Evolutionary conservation across 768 basidiomycete genomes (phyloP).

Genomic region (Pleurotus tuber-regium): DNA sequence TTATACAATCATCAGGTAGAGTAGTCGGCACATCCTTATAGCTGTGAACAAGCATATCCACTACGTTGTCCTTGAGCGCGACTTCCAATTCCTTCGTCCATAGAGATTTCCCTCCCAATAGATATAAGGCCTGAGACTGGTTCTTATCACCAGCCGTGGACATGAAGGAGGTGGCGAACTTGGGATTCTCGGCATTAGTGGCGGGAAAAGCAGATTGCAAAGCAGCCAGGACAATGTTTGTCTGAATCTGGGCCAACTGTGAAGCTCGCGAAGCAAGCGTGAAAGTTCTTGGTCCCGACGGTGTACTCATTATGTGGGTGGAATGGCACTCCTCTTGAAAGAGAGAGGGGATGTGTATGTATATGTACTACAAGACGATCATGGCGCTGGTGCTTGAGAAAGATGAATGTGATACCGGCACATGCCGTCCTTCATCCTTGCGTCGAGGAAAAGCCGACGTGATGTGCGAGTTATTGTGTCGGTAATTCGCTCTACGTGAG

Average conservation of each 20-base stretch:
- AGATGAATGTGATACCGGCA: slow-evolving; percentile 3
- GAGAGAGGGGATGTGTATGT: neutral
- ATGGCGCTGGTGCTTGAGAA: slow-evolving; percentile 3
- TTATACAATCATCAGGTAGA: slow-evolving; percentile 78
- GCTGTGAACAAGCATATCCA: slow-evolving; percentile 92
- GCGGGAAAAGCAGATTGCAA: slow-evolving; percentile 58
- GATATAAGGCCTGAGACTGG: slow-evolving; percentile 81
- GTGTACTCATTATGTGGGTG: neutral
- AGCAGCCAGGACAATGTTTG: slow-evolving; percentile 69
- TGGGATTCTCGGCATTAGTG: slow-evolving; percentile 28
- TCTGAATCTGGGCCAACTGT: slow-evolving; percentile 88
- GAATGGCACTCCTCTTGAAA: neutral
- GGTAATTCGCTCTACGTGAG: neutral
- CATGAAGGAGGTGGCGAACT: slow-evolving; percentile 46
- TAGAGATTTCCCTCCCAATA: slow-evolving; percentile 85
- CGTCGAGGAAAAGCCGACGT: slow-evolving; percentile 2
- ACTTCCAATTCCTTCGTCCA: slow-evolving; percentile 99
- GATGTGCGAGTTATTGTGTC: neutral
- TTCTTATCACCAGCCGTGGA: slow-evolving; percentile 85
- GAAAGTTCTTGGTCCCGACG: slow-evolving; percentile 47
- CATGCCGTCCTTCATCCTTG: slow-evolving; percentile 1
- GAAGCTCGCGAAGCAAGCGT: slow-evolving; percentile 84
- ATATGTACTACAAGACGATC: neutral
- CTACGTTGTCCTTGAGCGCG: slow-evolving; percentile 61
- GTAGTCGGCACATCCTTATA: slow-evolving; percentile 93